A percentile compares a stretch with the other conserved stretches of the same genome.
phyloP scores from a whole-genome alignment of 2,329 filamentous ascomycete species.

The Trichoderma citrinoviride region DNA sequence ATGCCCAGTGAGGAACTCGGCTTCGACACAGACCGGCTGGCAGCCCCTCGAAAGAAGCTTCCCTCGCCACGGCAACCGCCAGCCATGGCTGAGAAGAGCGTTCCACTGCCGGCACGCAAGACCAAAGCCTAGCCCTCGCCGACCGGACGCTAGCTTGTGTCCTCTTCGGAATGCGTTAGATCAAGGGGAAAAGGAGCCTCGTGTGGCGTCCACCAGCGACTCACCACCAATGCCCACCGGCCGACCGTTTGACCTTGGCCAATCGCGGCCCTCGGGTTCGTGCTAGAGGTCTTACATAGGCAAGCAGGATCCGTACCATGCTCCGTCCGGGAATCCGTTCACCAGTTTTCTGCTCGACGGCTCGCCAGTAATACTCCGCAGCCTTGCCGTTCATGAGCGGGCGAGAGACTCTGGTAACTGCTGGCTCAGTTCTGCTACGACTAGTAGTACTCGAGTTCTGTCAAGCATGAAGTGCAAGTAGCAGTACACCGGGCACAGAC shows the following conservation, averaged over 20 bases:
- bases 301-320: slow-evolving; percentile 6
- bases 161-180: slow-evolving; percentile 14
- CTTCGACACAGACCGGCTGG: neutral
- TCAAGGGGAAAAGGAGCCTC: slow-evolving; percentile 20
- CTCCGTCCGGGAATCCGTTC: neutral
- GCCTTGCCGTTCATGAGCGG: neutral
- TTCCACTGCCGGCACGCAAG: neutral
- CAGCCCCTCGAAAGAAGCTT: neutral
- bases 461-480: too few relatives aligned
- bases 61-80: neutral
- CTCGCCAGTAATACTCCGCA: neutral
- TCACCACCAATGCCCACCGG: slow-evolving; percentile 12
- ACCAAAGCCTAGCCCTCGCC: neutral
- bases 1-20: too few relatives aligned
- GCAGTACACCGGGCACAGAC: neutral
- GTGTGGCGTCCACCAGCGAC: slow-evolving; percentile 18
- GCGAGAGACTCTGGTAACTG: neutral
- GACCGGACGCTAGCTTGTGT: neutral
- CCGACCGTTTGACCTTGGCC: slow-evolving; percentile 5
- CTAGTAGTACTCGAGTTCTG: neutral
- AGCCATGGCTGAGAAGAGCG: too few relatives aligned
- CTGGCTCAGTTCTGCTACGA: neutral
- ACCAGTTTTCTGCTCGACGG: neutral
- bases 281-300: slow-evolving; percentile 6
- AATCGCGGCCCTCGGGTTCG: neutral